Conservation (phyloP, 441 rosid genomes). For the Aquilaria agallochum region DNA sequence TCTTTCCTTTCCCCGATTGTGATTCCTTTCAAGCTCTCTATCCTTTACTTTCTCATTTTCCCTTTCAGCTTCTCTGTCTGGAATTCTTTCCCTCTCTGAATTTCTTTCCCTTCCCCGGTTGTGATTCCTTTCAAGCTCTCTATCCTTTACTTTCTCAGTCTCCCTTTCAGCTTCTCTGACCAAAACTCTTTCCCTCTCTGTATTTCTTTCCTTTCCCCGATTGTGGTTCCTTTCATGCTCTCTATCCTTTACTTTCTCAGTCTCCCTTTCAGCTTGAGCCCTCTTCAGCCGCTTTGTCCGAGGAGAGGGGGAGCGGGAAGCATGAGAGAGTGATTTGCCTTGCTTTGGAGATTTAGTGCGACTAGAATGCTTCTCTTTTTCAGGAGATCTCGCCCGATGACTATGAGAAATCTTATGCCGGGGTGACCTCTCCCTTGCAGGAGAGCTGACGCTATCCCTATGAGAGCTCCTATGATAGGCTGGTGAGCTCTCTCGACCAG, state of each 20-base stretch:
- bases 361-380: conserved; percentile 21
- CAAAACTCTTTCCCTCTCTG: conserved; percentile 22
- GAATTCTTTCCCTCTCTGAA: conserved; percentile 8
- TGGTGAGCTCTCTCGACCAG: conserved; percentile 15
- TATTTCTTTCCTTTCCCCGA: conserved; percentile 36
- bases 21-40: conserved; percentile 27
- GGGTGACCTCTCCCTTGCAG: conserved; percentile 38
- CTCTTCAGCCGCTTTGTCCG: conserved; percentile 41
- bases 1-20: conserved; percentile 36
- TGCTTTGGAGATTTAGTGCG: conserved; percentile 35
- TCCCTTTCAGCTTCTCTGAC: conserved; percentile 25
- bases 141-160: conserved; percentile 18
- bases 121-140: conserved; percentile 23
- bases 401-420: conserved; percentile 29
- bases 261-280: conserved; percentile 31
- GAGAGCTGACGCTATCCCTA: conserved; percentile 13
- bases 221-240: conserved; percentile 26
- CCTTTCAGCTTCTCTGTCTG: conserved; percentile 29
- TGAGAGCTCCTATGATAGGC: conserved; percentile 8
- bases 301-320: conserved; percentile 47
- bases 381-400: conserved; percentile 32
- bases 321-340: conserved; percentile 20
- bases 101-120: conserved; percentile 27
- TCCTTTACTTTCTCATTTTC: conserved; percentile 27
- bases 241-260: conserved; percentile 27